A percentile compares a stretch with the other conserved stretches of the same genome.
Conservation (phyloP, 1,284 basidiomycete genomes). For the Trametes hirsuta region DNA sequence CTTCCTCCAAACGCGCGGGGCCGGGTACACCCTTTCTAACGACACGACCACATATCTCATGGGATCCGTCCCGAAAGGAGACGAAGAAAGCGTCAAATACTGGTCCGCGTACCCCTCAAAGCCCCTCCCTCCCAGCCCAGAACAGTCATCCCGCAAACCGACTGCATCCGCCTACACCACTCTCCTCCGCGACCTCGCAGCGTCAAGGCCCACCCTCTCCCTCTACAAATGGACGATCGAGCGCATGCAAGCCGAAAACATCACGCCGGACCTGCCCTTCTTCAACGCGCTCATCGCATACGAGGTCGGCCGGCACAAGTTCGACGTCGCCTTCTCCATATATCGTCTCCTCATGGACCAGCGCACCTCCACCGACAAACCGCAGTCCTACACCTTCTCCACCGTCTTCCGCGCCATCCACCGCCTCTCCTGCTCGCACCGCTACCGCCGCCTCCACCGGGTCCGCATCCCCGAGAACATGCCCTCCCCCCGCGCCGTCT, state of each 20-base stretch:
- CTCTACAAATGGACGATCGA: slow-evolving; percentile 41
- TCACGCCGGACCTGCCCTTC: slow-evolving; percentile 40
- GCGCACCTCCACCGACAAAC: slow-evolving; percentile 34
- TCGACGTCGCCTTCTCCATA: slow-evolving; percentile 44
- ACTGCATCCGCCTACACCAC: slow-evolving; percentile 37
- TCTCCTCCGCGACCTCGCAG: slow-evolving; percentile 42
- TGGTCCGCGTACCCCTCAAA: slow-evolving; percentile 34
- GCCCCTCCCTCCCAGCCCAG: slow-evolving; percentile 11
- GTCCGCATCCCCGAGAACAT: slow-evolving; percentile 19
- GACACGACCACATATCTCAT: slow-evolving; percentile 42
- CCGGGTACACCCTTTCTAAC: slow-evolving; percentile 37
- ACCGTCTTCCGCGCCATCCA: slow-evolving; percentile 46
- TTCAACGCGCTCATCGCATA: slow-evolving; percentile 52
- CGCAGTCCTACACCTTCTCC: slow-evolving; percentile 49
- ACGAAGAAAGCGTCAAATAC: slow-evolving; percentile 37
- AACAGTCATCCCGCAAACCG: neutral
- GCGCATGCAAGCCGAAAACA: slow-evolving; percentile 42
- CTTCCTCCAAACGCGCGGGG: slow-evolving; percentile 39
- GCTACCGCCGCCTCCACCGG: slow-evolving; percentile 26
- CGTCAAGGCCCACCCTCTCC: slow-evolving; percentile 34
- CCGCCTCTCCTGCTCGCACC: slow-evolving; percentile 32
- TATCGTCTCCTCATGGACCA: slow-evolving; percentile 44
- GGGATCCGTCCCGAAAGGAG: slow-evolving; percentile 39
- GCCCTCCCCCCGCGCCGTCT: slow-evolving; percentile 46
- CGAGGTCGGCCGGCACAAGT: slow-evolving; percentile 37